Conservation (phyloP, 202 grass and related monocot genomes). For the Hordeum pubiflorum region DNA sequence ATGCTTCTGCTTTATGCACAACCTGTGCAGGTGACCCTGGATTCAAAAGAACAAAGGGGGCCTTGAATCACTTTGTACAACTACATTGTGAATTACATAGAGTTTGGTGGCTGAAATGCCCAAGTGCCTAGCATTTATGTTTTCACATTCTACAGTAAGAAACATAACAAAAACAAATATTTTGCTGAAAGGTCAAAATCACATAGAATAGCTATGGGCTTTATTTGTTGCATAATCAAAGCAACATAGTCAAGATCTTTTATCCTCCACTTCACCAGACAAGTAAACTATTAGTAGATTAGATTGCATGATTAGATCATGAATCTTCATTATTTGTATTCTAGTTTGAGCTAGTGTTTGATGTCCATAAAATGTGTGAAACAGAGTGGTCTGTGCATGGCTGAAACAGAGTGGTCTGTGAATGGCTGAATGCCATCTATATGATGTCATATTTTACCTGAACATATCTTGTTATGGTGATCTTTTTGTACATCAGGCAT, state of each 20-base stretch:
- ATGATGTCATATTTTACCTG: not conserved
- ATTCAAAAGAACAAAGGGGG: not conserved
- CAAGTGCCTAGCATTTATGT: not conserved
- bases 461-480: not conserved
- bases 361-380: not conserved
- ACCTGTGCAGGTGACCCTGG: not conserved
- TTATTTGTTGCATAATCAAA: not conserved
- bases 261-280: not conserved
- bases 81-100: not conserved
- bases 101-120: not conserved
- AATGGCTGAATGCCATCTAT: not conserved
- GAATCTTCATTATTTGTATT: not conserved
- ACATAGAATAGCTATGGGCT: not conserved
- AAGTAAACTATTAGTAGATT: not conserved
- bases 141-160: not conserved
- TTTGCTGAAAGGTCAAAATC: not conserved
- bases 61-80: not conserved
- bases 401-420: not conserved
- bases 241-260: not conserved
- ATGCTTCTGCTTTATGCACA: conserved; percentile 2
- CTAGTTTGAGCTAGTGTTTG: not conserved
- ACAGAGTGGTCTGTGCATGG: not conserved
- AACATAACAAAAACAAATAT: not conserved
- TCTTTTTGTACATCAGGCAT: conserved; percentile 51
- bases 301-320: not conserved